These are phyloP conservation scores for Thermothelomyces thermophilus DNA, from an alignment of 2,329 filamentous ascomycete species.

Conservation along the genomic window DNA sequence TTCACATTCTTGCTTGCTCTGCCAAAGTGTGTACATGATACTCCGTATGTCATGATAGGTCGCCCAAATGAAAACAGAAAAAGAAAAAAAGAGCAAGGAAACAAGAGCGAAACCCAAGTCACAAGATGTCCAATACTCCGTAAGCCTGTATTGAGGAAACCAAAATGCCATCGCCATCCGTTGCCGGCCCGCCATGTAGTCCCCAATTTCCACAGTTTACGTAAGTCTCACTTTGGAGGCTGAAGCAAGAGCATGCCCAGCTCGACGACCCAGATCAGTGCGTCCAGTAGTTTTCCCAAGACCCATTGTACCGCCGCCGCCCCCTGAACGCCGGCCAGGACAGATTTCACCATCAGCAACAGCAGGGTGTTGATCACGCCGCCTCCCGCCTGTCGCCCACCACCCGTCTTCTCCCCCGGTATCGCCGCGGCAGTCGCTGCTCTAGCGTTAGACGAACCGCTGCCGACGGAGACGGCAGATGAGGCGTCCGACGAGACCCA, in stretches of 20 bases:
- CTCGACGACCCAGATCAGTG: conserved; percentile 6
- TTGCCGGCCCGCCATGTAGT: not conserved
- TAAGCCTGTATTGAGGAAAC: not conserved
- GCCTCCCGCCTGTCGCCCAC: conserved; percentile 8
- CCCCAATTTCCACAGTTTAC: not conserved
- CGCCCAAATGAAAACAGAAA: too few relatives aligned
- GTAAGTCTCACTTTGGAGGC: conserved; percentile 1
- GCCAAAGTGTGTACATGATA: not conserved
- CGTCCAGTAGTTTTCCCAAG: conserved; percentile 18
- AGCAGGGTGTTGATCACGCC: conserved; percentile 21
- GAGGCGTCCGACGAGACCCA: not conserved
- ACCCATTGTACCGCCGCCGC: conserved; percentile 21
- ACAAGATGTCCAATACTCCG: not conserved
- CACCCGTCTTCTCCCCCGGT: not conserved
- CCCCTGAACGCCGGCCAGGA: conserved; percentile 22
- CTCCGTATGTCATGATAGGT: too few relatives aligned
- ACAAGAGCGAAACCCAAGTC: not conserved
- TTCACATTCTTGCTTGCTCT: not conserved
- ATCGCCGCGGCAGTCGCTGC: not conserved
- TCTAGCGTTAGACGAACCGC: not conserved
- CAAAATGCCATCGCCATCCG: not conserved
- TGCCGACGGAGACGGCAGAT: not conserved
- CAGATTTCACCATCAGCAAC: conserved; percentile 19
- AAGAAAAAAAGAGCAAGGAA: not conserved
- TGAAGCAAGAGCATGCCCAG: conserved; percentile 17